Evolutionary conservation across 1,284 basidiomycete genomes (phyloP).

Genomic region (Ustilago curta): DNA sequence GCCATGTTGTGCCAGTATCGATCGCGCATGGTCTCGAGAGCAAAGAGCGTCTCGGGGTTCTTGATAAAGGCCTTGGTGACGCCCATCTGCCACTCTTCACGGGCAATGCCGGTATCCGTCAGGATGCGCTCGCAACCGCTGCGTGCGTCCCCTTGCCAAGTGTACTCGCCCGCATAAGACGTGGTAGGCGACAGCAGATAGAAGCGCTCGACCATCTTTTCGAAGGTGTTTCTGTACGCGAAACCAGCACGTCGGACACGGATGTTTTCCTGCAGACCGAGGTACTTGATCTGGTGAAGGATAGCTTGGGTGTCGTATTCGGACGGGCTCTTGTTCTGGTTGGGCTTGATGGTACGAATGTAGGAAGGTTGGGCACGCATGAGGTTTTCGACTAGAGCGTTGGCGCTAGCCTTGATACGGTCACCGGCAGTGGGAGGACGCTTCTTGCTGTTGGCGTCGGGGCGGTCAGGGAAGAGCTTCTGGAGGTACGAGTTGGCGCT

Average conservation of each 20-base stretch:
- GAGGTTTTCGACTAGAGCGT: conserved; percentile 92
- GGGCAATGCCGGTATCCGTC: conserved; percentile 92
- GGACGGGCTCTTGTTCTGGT: conserved; percentile 90
- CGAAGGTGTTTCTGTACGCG: conserved; percentile 96
- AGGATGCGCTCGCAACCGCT: conserved; percentile 94
- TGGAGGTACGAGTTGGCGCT: conserved; percentile 76
- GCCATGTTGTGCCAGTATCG: conserved; percentile 99
- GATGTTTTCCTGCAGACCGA: conserved; percentile 98
- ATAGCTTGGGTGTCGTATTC: conserved; percentile 97
- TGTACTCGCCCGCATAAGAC: conserved; percentile 98
- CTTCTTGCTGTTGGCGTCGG: conserved; percentile 97
- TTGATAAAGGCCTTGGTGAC: conserved; percentile 99
- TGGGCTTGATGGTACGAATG: conserved; percentile 99
- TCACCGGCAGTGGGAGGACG: conserved; percentile 97
- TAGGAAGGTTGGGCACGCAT: conserved; percentile 98
- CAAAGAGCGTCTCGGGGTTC: conserved; percentile 98
- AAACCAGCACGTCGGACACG: conserved; percentile 96
- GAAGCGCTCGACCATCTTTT: conserved; percentile 93
- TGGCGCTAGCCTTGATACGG: conserved; percentile 91
- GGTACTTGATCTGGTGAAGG: conserved; percentile 98
- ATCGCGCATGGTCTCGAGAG: conserved; percentile 97
- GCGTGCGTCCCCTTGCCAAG: conserved; percentile 89
- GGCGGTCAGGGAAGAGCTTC: conserved; percentile 89
- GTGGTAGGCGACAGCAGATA: conserved; percentile 94
- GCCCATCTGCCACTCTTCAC: conserved; percentile 99